Percentiles rank a stretch among this genome's conserved stretches.
Conservation (phyloP, 805 yeast species). For the Metschnikowia gelsemii region DNA sequence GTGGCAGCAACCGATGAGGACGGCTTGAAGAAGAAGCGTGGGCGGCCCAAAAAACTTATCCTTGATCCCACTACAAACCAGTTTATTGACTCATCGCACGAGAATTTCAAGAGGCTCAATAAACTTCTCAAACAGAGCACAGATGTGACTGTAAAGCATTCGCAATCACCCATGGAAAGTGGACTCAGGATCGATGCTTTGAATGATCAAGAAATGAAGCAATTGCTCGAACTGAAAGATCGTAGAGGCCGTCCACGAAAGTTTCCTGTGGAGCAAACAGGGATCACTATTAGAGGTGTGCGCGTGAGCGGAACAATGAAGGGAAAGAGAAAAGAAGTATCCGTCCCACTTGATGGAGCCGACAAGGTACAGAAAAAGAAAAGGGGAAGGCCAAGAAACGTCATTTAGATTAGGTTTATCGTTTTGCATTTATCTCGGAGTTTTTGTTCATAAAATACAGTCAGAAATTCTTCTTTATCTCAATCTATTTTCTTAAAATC, state of each 20-base stretch:
- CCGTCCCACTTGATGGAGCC: slow-evolving; percentile 3
- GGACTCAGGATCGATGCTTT: slow-evolving; percentile 13
- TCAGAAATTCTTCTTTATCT: no score
- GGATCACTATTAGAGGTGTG: slow-evolving; percentile 43
- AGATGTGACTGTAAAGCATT: slow-evolving; percentile 7
- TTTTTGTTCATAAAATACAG: no score
- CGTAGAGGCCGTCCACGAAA: slow-evolving; percentile 53
- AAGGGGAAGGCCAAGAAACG: slow-evolving; percentile 17
- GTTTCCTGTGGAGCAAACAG: slow-evolving; percentile 47
- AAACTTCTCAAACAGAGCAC: slow-evolving; percentile 24
- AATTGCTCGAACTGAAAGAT: slow-evolving; percentile 40
- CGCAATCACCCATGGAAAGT: slow-evolving; percentile 9
- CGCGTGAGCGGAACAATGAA: slow-evolving; percentile 37
- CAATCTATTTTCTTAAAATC: no score
- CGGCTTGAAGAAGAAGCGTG: slow-evolving; percentile 35
- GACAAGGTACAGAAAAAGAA: slow-evolving; percentile 12
- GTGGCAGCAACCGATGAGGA: slow-evolving; percentile 13
- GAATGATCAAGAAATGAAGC: slow-evolving; percentile 21
- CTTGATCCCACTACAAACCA: slow-evolving; percentile 43
- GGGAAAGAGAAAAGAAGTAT: slow-evolving; percentile 8
- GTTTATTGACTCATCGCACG: slow-evolving; percentile 42
- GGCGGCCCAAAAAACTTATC: slow-evolving; percentile 42
- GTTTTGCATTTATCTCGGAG: no score
- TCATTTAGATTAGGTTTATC: slow-evolving; percentile 1
- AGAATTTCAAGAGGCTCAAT: slow-evolving; percentile 41